These are phyloP conservation scores for Jamesozyma rosinii DNA, from an alignment of 805 yeast species.

Conservation along the genomic window DNA sequence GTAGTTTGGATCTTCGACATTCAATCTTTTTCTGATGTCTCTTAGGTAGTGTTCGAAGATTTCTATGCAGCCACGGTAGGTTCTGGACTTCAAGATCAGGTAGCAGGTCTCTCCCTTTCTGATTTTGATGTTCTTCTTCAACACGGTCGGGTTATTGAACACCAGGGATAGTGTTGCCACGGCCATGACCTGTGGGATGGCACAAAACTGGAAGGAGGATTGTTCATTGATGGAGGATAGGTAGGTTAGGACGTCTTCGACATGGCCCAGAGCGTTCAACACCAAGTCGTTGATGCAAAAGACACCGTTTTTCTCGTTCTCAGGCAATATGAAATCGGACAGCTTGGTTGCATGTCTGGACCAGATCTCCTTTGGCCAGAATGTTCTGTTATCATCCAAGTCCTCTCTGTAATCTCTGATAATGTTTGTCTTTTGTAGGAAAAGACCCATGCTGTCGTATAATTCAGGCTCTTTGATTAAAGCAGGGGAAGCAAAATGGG, in stretches of 20 bases:
- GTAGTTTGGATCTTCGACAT: constrained; percentile 79
- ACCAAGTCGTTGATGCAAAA: constrained; percentile 76
- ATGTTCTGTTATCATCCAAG: constrained; percentile 79
- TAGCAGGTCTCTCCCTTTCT: constrained; percentile 80
- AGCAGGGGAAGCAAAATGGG: constrained; percentile 54
- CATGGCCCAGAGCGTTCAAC: constrained; percentile 69
- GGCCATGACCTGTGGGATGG: constrained; percentile 99
- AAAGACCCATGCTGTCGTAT: constrained; percentile 85
- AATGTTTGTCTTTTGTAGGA: constrained; percentile 90
- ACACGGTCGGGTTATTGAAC: constrained; percentile 68
- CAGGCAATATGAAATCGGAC: constrained; percentile 47
- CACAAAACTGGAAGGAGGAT: constrained; percentile 81
- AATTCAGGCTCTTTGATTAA: constrained; percentile 43
- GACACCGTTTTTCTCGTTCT: constrained; percentile 46
- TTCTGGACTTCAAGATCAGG: constrained; percentile 64
- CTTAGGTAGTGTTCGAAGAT: constrained; percentile 69
- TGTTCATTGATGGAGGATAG: constrained; percentile 71
- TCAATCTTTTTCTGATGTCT: constrained; percentile 67
- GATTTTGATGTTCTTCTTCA: constrained; percentile 70
- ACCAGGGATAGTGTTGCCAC: constrained; percentile 85
- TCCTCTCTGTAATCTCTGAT: constrained; percentile 94
- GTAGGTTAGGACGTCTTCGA: constrained; percentile 64
- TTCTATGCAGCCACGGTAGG: constrained; percentile 64
- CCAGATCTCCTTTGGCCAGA: constrained; percentile 97
- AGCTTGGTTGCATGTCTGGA: constrained; percentile 59